Conservation (phyloP, 2,329 filamentous ascomycete species). For the Zymoseptoria ardabiliae region DNA sequence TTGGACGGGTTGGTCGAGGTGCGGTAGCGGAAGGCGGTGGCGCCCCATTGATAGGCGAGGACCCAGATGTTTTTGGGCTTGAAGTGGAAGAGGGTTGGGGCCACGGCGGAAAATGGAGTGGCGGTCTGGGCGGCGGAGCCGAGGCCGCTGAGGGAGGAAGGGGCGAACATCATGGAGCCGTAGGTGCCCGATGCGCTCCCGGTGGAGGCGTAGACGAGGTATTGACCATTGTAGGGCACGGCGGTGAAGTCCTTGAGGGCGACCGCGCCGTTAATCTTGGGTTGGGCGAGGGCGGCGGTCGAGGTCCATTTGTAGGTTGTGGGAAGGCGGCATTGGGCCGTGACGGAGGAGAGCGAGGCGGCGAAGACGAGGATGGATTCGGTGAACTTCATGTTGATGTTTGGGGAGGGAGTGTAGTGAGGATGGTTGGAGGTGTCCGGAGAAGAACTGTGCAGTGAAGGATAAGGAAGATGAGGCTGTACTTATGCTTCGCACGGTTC, state of each 20-base stretch:
- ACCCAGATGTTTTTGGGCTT: conserved; percentile 55
- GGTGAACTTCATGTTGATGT: background rate
- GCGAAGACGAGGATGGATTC: background rate
- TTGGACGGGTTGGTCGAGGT: conserved; percentile 54
- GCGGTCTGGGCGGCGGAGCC: conserved; percentile 45
- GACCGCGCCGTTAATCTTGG: conserved; percentile 45
- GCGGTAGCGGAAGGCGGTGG: conserved; percentile 52
- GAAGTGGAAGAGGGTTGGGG: conserved; percentile 59
- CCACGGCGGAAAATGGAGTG: conserved; percentile 45
- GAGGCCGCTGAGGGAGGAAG: conserved; percentile 49
- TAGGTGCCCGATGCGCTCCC: conserved; percentile 40
- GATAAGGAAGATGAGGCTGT: background rate
- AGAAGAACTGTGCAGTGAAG: background rate
- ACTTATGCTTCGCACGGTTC: background rate
- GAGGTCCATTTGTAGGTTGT: conserved; percentile 49
- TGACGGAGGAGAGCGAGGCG: background rate
- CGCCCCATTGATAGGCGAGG: conserved; percentile 59
- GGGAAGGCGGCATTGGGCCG: conserved; percentile 42
- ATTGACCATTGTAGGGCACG: conserved; percentile 49
- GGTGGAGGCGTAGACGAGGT: conserved; percentile 54
- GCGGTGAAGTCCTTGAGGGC: conserved; percentile 58
- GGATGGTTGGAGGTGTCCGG: background rate
- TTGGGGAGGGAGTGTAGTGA: background rate
- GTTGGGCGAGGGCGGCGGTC: conserved; percentile 41
- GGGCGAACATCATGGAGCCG: conserved; percentile 51